Evolutionary conservation across 1,284 basidiomycete genomes (phyloP).

Genomic region (Afroboletus lepidellus): DNA sequence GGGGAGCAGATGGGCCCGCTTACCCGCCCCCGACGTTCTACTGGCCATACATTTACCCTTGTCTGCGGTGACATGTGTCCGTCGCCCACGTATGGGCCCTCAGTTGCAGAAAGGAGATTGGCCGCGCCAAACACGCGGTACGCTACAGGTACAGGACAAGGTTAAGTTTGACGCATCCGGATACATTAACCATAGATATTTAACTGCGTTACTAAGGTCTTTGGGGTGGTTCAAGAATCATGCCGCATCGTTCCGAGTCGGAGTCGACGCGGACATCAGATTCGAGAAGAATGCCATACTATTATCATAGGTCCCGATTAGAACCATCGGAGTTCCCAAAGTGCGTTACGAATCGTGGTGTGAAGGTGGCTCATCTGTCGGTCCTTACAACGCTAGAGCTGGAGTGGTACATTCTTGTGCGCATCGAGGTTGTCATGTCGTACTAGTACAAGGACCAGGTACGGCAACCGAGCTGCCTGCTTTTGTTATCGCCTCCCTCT

Average conservation of each 20-base stretch:
- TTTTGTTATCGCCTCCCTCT: background rate
- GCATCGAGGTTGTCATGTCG: background rate
- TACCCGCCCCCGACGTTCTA: background rate
- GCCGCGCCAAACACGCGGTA: background rate
- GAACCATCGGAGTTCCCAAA: slow-evolving; percentile 1
- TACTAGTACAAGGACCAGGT: background rate
- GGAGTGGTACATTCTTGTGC: background rate
- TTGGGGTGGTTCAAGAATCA: background rate
- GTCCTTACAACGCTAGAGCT: background rate
- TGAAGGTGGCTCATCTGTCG: background rate
- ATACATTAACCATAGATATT: slow-evolving; percentile 9
- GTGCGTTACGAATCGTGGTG: background rate
- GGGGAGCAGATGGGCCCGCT: slow-evolving; percentile 1
- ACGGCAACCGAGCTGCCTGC: background rate
- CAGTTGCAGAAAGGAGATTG: slow-evolving; percentile 2
- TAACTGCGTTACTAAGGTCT: slow-evolving; percentile 4
- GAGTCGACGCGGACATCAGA: slow-evolving; percentile 9
- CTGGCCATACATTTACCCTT: background rate
- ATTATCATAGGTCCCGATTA: background rate
- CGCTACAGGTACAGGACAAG: slow-evolving; percentile 13
- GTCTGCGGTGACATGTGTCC: background rate
- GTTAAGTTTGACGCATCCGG: slow-evolving; percentile 24
- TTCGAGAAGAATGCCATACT: background rate
- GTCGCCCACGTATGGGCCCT: background rate
- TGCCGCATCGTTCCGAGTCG: slow-evolving; percentile 9